Base-by-base conservation (phyloP, 1,139 yeast species). In the Candida dubliniensis region DNA sequence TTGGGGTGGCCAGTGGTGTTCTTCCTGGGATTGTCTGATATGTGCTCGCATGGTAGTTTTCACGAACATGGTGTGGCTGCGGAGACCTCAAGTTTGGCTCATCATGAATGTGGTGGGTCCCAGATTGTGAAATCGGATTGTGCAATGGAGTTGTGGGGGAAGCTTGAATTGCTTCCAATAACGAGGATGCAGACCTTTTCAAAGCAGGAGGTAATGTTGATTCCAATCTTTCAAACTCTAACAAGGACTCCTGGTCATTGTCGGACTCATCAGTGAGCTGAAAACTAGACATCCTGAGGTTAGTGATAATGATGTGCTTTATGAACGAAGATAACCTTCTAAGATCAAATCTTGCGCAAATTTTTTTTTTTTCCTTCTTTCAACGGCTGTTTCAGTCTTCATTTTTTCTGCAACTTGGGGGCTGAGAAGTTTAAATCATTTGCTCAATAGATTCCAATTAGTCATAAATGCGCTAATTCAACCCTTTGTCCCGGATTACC, bases 201-300 rank as follows among this genome's bases (percentile, higher is more conserved):
- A 74, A 65, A 2, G 71, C 59, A 31, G 66, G 73, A n/a, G 79
- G 79, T 40, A 74, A 62, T 0, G 75, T 69, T 5, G 73, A 67
- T 51, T 74, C 79, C 49, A 74, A 63, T 40, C 74, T 58, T 55
- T 73, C 78, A 50, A 74, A 72, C 55, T 74, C 78, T 7, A 47
- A 41, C n/a, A 49, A 10, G 7, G 53, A 50, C 25, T 50, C 54
- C 24, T 48, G 48, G 29, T 47, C 54, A n/a, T 41, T 43, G 33
- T 47, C 51, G 6, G 46, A 42, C 12, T 44, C 45, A 11, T 42
- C 44, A 29, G 34, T 26, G 14, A 44, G 29, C 24, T 44, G 36
- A 8, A 41, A 37, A 9, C 34, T 34, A 6, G 49, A 41, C 49
- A 46, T 46, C 15, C 13, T 30, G 13, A 4, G 3, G 23, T 18